Evolutionary conservation across 352 stramenopile species (phyloP).

Genomic region (Pseudoperonospora humuli): DNA sequence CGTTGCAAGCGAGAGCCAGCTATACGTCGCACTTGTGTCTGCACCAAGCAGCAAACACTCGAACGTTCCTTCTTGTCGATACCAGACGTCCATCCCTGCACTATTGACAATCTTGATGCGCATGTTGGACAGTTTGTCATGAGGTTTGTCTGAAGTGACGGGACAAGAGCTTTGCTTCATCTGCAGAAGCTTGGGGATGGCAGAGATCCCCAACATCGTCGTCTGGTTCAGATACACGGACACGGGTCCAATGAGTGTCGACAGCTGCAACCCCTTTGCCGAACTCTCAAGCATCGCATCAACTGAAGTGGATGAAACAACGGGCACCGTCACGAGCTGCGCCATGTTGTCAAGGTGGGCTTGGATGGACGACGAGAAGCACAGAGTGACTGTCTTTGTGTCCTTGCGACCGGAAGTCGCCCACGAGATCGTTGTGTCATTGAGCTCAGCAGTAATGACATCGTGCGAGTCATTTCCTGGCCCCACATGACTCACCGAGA

Average conservation of each 20-base stretch:
- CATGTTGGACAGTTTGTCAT: conserved; percentile 41
- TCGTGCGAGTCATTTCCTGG: conserved; percentile 40
- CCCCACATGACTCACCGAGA: conserved; percentile 40
- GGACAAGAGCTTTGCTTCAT: conserved; percentile 1
- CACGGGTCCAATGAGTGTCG: conserved; percentile 38
- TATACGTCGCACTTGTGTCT: conserved; percentile 39
- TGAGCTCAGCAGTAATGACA: conserved; percentile 46
- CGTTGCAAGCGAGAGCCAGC: conserved; percentile 52
- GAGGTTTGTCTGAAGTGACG: background rate
- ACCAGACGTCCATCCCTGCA: conserved; percentile 40
- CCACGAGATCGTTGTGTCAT: conserved; percentile 31
- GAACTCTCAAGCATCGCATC: conserved; percentile 33
- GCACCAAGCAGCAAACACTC: conserved; percentile 40
- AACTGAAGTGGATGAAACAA: conserved; percentile 45
- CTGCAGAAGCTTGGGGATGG: conserved; percentile 40
- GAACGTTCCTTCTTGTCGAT: conserved; percentile 51
- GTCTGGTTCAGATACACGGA: conserved; percentile 66
- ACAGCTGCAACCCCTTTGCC: conserved; percentile 30
- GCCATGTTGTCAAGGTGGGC: conserved; percentile 65
- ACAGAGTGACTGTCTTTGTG: conserved; percentile 21
- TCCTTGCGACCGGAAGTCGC: conserved; percentile 17
- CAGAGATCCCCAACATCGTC: conserved; percentile 52
- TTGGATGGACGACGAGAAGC: conserved; percentile 39
- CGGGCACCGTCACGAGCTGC: conserved; percentile 59
- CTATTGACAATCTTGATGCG: conserved; percentile 51